phyloP scores from a whole-genome alignment of 2,329 filamentous ascomycete genomes.

The Cryphonectria japonica region DNA sequence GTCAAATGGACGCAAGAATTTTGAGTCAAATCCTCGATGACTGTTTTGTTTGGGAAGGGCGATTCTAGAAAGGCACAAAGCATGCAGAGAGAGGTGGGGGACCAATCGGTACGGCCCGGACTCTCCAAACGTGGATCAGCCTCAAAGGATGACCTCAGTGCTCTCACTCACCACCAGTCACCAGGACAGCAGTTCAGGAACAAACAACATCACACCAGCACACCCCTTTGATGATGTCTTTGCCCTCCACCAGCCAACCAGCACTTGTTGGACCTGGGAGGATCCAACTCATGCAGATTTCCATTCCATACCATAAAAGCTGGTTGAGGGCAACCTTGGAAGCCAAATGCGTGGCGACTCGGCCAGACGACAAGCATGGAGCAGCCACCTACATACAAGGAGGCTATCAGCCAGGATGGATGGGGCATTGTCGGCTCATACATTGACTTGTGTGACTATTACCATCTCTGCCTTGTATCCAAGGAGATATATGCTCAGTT shows the following conservation, averaged over 20 bases:
- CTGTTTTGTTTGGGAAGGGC: neutral
- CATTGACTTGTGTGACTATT: conserved; percentile 46
- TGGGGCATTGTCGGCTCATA: conserved; percentile 52
- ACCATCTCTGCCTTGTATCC: conserved; percentile 53
- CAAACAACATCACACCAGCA: neutral
- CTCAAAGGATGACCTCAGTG: conserved; percentile 9
- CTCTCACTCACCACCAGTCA: neutral
- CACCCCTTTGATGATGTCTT: neutral
- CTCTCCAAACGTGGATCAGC: neutral
- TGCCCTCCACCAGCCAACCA: neutral
- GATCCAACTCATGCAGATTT: neutral
- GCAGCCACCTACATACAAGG: conserved; percentile 56
- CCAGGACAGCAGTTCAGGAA: neutral
- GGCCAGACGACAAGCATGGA: conserved; percentile 30
- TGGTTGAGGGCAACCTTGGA: neutral
- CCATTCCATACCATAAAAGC: neutral
- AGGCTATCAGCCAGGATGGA: conserved; percentile 56
- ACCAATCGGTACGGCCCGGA: neutral
- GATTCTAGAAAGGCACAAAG: neutral
- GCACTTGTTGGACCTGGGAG: neutral
- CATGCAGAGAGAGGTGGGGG: neutral
- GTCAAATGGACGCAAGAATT: neutral
- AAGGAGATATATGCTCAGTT: conserved; percentile 53
- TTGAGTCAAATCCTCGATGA: neutral
- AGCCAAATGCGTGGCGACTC: neutral